These are phyloP conservation scores for Croton setiger DNA, from an alignment of 441 rosid genomes.

Conservation along the genomic window DNA sequence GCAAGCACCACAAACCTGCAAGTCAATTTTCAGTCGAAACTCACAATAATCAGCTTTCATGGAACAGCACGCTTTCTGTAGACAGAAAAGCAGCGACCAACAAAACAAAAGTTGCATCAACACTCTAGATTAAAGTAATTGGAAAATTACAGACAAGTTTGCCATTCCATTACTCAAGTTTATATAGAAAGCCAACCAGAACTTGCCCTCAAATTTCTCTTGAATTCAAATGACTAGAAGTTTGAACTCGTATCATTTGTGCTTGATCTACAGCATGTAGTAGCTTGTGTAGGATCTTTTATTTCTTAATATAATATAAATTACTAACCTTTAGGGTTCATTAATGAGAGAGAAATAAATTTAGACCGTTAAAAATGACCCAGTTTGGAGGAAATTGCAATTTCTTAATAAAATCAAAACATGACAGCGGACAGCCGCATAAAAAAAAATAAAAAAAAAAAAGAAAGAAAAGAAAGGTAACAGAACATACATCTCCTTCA, in stretches of 20 bases:
- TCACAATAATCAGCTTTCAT: not conserved
- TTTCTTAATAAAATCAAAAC: not conserved
- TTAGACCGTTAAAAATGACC: not conserved
- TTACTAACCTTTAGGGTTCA: not conserved
- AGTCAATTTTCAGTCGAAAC: slow-evolving; percentile 9
- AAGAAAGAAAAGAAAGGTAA: not conserved
- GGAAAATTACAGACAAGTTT: not conserved
- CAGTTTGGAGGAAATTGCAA: too few relatives aligned
- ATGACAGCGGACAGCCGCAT: not conserved
- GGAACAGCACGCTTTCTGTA: not conserved
- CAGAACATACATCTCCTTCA: slow-evolving; percentile 76
- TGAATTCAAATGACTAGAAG: not conserved
- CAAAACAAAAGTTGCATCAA: not conserved
- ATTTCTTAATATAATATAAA: not conserved
- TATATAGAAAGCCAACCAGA: not conserved
- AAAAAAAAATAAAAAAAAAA: too few relatives aligned
- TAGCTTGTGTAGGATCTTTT: too few relatives aligned
- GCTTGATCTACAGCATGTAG: not conserved
- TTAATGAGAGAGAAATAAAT: not conserved
- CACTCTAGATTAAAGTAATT: not conserved
- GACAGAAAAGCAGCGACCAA: not conserved
- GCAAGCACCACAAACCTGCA: slow-evolving; percentile 81
- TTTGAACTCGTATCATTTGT: not conserved
- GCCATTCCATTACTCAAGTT: not conserved
- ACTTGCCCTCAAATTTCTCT: not conserved